Evolutionary conservation across 2,329 filamentous ascomycete genomes (phyloP).

Genomic region (Botryotinia globosa): DNA sequence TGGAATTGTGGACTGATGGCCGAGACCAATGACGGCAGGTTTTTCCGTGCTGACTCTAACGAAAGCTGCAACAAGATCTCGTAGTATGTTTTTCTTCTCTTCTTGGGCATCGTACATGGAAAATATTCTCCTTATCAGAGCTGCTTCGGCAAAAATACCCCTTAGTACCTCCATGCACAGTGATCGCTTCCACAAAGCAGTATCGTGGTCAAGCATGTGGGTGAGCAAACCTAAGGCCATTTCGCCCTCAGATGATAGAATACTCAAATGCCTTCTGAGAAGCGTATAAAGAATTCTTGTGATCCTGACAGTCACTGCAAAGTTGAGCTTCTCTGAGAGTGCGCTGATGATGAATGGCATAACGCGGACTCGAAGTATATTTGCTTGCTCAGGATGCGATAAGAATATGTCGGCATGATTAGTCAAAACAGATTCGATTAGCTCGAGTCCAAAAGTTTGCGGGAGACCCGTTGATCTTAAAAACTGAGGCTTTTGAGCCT

Average conservation of each 20-base stretch:
- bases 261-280: slow-evolving; percentile 71
- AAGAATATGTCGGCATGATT: slow-evolving; percentile 82
- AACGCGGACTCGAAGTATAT: slow-evolving; percentile 72
- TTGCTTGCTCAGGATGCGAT: slow-evolving; percentile 73
- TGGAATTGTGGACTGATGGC: slow-evolving; percentile 83
- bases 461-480: slow-evolving; percentile 75
- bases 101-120: slow-evolving; percentile 72
- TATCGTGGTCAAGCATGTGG: slow-evolving; percentile 84
- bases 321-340: slow-evolving; percentile 73
- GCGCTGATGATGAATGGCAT: slow-evolving; percentile 80
- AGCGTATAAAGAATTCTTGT: slow-evolving; percentile 81
- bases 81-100: slow-evolving; percentile 71
- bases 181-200: slow-evolving; percentile 78
- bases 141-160: slow-evolving; percentile 78
- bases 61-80: slow-evolving; percentile 80
- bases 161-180: slow-evolving; percentile 90
- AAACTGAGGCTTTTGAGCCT: slow-evolving; percentile 79
- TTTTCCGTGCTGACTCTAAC: slow-evolving; percentile 93
- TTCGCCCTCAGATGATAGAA: slow-evolving; percentile 75
- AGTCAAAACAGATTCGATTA: slow-evolving; percentile 85
- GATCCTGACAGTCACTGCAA: slow-evolving; percentile 77
- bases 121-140: slow-evolving; percentile 76
- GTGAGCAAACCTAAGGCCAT: slow-evolving; percentile 79
- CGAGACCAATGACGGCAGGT: slow-evolving; percentile 81
- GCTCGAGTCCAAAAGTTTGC: slow-evolving; percentile 80